Conservation (phyloP, 2,329 filamentous ascomycete species). For the Pseudogymnoascus sp. region DNA sequence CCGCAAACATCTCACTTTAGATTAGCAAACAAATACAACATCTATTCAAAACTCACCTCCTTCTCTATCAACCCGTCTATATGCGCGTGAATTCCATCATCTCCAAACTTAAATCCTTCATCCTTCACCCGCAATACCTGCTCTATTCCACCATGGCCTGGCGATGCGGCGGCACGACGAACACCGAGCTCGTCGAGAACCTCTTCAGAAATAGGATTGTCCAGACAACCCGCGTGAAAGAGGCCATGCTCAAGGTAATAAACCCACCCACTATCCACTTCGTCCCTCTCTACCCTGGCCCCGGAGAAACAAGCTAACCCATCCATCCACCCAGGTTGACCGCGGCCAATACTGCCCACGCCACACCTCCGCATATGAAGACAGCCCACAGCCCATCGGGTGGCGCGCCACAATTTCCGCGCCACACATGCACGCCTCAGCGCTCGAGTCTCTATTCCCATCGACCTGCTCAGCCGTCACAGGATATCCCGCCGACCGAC, state of each 20-base stretch:
- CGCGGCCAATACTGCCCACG: slow-evolving; percentile 73
- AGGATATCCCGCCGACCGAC: slow-evolving; percentile 20
- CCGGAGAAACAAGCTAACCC: background rate
- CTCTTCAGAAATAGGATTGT: slow-evolving; percentile 66
- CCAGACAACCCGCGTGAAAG: slow-evolving; percentile 58
- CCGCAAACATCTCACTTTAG: background rate
- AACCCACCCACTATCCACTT: slow-evolving; percentile 12
- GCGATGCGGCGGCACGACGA: slow-evolving; percentile 69
- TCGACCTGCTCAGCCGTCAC: slow-evolving; percentile 21
- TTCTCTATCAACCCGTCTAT: background rate
- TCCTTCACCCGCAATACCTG: background rate
- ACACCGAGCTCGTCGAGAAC: slow-evolving; percentile 69
- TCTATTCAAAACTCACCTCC: background rate
- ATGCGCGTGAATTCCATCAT: background rate
- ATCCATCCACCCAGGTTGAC: slow-evolving; percentile 55
- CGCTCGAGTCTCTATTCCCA: slow-evolving; percentile 52
- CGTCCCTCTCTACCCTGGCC: background rate
- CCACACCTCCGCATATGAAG: slow-evolving; percentile 61
- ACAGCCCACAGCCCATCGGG: slow-evolving; percentile 61
- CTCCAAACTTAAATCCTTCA: background rate
- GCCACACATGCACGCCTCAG: slow-evolving; percentile 63
- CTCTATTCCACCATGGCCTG: slow-evolving; percentile 64
- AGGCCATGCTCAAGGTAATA: slow-evolving; percentile 66
- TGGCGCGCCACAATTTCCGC: slow-evolving; percentile 61
- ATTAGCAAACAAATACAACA: slow-evolving; percentile 3